These are phyloP conservation scores for Breviolum minutum DNA, from an alignment of 73 alveolate species.

Conservation along the genomic window DNA sequence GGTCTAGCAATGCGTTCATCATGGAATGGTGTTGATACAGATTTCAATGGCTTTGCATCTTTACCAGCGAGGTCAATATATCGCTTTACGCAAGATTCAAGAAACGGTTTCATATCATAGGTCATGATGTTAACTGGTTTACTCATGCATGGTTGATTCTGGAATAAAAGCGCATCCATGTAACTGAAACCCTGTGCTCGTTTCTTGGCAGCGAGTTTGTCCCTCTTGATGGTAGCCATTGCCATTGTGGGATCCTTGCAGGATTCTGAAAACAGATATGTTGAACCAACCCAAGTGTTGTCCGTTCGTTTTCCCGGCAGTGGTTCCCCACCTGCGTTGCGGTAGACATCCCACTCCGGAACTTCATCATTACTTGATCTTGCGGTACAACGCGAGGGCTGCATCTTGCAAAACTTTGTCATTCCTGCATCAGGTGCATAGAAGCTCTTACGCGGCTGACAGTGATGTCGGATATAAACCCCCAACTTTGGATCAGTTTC, in stretches of 20 bases:
- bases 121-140: background rate
- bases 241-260: background rate
- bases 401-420: background rate
- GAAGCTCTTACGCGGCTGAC: background rate
- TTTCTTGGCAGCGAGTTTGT: background rate
- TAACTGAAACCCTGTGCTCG: background rate
- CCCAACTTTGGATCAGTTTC: background rate
- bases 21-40: background rate
- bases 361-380: background rate
- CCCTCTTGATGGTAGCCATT: background rate
- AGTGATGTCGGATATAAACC: background rate
- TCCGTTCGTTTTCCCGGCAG: background rate
- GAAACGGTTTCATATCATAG: constrained; percentile 5
- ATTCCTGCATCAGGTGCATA: no score
- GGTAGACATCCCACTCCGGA: background rate
- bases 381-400: no score
- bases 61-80: background rate
- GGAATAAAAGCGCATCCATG: background rate
- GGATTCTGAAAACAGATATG: background rate
- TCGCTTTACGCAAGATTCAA: background rate
- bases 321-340: no score
- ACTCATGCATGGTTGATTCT: background rate
- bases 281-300: background rate
- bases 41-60: background rate
- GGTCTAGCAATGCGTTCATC: background rate